Evolutionary conservation across 768 basidiomycete genomes (phyloP).

Genomic region (Trichaptum fuscoviolaceum): DNA sequence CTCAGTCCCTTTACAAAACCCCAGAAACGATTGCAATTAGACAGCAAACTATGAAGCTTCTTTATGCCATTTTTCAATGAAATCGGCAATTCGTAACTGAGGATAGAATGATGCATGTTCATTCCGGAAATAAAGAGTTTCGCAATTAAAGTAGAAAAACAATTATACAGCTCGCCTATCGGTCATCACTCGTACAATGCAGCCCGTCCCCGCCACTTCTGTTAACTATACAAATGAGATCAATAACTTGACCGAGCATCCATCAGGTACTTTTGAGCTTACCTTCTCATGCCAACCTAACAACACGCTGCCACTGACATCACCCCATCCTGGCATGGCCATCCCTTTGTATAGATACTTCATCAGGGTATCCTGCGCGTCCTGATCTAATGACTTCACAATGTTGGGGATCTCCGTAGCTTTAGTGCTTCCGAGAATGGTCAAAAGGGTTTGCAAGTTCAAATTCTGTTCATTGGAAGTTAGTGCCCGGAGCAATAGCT

Average conservation of each 20-base stretch:
- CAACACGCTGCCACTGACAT: slow-evolving; percentile 60
- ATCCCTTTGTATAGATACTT: slow-evolving; percentile 98
- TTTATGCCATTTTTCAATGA: neutral
- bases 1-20: too few relatives aligned
- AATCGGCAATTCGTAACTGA: too few relatives aligned
- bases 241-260: slow-evolving; percentile 2
- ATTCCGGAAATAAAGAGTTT: too few relatives aligned
- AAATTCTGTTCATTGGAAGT: slow-evolving; percentile 45
- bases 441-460: slow-evolving; percentile 73
- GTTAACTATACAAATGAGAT: slow-evolving; percentile 54
- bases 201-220: slow-evolving; percentile 90
- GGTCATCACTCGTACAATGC: slow-evolving; percentile 85
- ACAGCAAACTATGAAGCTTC: too few relatives aligned
- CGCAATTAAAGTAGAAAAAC: too few relatives aligned
- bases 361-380: slow-evolving; percentile 89
- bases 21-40: too few relatives aligned
- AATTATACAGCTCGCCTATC: slow-evolving; percentile 53
- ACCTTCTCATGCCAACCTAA: slow-evolving; percentile 98
- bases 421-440: slow-evolving; percentile 92
- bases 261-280: slow-evolving; percentile 15
- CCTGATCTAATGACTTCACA: slow-evolving; percentile 65
- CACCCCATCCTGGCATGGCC: slow-evolving; percentile 57
- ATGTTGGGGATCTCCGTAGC: slow-evolving; percentile 76
- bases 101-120: too few relatives aligned
- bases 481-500: neutral